phyloP scores from a whole-genome alignment of 441 rosid genomes.

The Eutrema salsugineum region DNA sequence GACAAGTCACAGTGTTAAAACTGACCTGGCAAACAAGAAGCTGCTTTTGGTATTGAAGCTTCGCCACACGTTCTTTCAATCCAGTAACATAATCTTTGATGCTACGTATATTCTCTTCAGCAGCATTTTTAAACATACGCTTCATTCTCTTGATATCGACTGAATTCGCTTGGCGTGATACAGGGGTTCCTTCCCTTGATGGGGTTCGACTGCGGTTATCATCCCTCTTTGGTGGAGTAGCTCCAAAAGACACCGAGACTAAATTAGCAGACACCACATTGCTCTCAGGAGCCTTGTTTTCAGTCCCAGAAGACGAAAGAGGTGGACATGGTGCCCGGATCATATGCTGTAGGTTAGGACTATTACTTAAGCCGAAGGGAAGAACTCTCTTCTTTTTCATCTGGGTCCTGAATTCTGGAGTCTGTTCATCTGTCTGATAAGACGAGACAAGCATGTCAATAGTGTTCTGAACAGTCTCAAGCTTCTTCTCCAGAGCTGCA shows the following conservation, averaged over 20 bases:
- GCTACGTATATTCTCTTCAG: slow-evolving; percentile 84
- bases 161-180: slow-evolving; percentile 52
- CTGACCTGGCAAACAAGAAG: slow-evolving; percentile 93
- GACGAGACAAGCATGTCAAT: slow-evolving; percentile 75
- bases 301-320: slow-evolving; percentile 63
- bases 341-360: slow-evolving; percentile 72
- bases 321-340: slow-evolving; percentile 84
- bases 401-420: slow-evolving; percentile 54
- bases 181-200: slow-evolving; percentile 66
- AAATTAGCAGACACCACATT: slow-evolving; percentile 29
- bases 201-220: slow-evolving; percentile 24
- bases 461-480: slow-evolving; percentile 82
- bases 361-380: slow-evolving; percentile 71
- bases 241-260: slow-evolving; percentile 26
- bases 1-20: slow-evolving; percentile 2
- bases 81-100: slow-evolving; percentile 83
- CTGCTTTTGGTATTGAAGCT: slow-evolving; percentile 94
- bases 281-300: slow-evolving; percentile 70
- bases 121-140: slow-evolving; percentile 91
- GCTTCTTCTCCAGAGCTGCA: slow-evolving; percentile 72
- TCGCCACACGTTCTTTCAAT: slow-evolving; percentile 90
- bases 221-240: slow-evolving; percentile 44
- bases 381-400: slow-evolving; percentile 68
- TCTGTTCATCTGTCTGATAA: slow-evolving; percentile 47
- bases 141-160: slow-evolving; percentile 88